Evolutionary conservation across 2,329 filamentous ascomycete species (phyloP).

Genomic region (Fusarium sp.): DNA sequence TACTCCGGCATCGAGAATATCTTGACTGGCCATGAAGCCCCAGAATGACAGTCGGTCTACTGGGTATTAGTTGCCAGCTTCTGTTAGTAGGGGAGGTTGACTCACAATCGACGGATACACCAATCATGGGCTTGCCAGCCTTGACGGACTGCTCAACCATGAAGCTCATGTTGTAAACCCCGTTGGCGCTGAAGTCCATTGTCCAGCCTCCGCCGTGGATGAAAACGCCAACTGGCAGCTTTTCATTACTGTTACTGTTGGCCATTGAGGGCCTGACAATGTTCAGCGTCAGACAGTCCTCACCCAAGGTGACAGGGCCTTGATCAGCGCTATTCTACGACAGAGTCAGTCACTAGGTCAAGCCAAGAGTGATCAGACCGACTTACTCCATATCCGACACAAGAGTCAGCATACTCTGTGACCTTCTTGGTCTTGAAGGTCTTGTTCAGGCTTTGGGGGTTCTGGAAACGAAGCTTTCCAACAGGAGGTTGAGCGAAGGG

Average conservation of each 20-base stretch:
- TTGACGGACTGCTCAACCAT: slow-evolving; percentile 62
- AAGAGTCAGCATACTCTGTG: slow-evolving; percentile 44
- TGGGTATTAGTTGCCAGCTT: neutral
- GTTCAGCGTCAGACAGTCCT: slow-evolving; percentile 43
- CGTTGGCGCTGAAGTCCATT: slow-evolving; percentile 58
- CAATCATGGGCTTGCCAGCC: slow-evolving; percentile 41
- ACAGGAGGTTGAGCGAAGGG: slow-evolving; percentile 44
- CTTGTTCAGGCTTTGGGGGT: slow-evolving; percentile 28
- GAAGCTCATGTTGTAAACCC: slow-evolving; percentile 71
- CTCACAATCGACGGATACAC: slow-evolving; percentile 42
- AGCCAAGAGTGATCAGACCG: fast-evolving
- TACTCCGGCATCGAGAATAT: slow-evolving; percentile 53
- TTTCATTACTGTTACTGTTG: slow-evolving; percentile 5
- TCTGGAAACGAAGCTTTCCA: slow-evolving; percentile 35
- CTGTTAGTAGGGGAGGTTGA: fast-evolving
- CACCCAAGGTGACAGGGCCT: slow-evolving; percentile 36
- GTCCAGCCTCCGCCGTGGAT: slow-evolving; percentile 57
- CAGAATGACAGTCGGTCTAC: slow-evolving; percentile 44
- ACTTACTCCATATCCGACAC: slow-evolving; percentile 45
- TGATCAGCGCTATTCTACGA: slow-evolving; percentile 31
- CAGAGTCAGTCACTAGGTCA: neutral
- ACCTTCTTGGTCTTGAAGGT: slow-evolving; percentile 35
- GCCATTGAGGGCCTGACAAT: slow-evolving; percentile 33
- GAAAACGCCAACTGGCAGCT: slow-evolving; percentile 47
- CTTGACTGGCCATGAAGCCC: slow-evolving; percentile 63